Conservation (phyloP, 1,139 yeast genomes). For the Yamadazyma oceani region DNA sequence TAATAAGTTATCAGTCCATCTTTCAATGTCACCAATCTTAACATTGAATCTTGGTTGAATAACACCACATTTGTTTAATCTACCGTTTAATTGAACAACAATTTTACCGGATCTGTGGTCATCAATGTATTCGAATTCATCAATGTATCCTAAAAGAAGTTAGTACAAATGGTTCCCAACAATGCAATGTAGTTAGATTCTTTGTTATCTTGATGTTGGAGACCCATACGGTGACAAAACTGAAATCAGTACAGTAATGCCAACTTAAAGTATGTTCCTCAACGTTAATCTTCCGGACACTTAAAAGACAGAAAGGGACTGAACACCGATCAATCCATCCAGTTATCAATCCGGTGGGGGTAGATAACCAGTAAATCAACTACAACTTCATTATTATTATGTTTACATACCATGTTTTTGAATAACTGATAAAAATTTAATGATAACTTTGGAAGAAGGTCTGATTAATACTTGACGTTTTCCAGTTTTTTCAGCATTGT, state of each 20-base stretch:
- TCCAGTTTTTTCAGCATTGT: constrained; percentile 99
- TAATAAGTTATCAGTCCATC: constrained; percentile 96
- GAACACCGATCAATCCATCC: constrained; percentile 88
- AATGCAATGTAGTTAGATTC: background rate
- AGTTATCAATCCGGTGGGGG: constrained; percentile 86
- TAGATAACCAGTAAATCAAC: no score
- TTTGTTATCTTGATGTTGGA: constrained; percentile 61
- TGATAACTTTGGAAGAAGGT: constrained; percentile 98
- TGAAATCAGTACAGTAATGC: background rate
- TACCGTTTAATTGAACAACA: constrained; percentile 95
- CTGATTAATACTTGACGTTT: constrained; percentile 98
- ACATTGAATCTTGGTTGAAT: constrained; percentile 98
- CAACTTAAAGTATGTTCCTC: constrained; percentile 46
- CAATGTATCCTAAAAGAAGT: constrained; percentile 62
- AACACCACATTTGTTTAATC: constrained; percentile 98
- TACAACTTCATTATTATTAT: background rate
- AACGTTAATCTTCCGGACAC: constrained; percentile 79
- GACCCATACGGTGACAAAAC: constrained; percentile 29
- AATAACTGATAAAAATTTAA: constrained; percentile 95
- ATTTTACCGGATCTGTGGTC: constrained; percentile 99
- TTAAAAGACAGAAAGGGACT: constrained; percentile 97
- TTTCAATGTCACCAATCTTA: constrained; percentile 88
- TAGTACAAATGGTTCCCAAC: constrained; percentile 7
- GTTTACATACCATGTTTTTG: constrained; percentile 78
- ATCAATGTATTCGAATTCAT: constrained; percentile 97